Evolutionary conservation across 108 stramenopile species (phyloP).

Genomic region (Nitzschia putrida): DNA sequence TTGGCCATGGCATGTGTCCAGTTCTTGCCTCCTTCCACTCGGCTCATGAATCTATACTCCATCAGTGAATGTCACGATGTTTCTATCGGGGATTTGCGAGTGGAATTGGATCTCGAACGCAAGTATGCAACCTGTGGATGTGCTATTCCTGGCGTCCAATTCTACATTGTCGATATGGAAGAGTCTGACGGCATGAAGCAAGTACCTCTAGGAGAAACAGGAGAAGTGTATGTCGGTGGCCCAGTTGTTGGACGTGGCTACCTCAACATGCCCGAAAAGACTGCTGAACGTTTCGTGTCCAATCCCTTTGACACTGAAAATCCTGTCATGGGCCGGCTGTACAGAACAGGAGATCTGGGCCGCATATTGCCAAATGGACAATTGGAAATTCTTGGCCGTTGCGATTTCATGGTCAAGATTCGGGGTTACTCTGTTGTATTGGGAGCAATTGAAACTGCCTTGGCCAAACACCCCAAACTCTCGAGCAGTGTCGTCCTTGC

Average conservation of each 20-base stretch:
- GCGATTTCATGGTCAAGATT: constrained; percentile 86
- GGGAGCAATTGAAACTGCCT: constrained; percentile 68
- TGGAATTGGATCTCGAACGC: constrained; percentile 34
- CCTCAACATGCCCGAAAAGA: constrained; percentile 72
- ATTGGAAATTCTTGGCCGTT: constrained; percentile 76
- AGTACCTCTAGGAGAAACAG: constrained; percentile 44
- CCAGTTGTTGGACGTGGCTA: constrained; percentile 77
- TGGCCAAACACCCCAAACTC: constrained; percentile 49
- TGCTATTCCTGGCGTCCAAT: constrained; percentile 35
- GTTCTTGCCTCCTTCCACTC: constrained; percentile 41
- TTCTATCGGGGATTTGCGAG: constrained; percentile 47
- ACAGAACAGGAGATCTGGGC: constrained; percentile 74
- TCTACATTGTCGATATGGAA: constrained; percentile 54
- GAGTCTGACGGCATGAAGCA: constrained; percentile 32
- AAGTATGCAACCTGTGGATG: constrained; percentile 52
- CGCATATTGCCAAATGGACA: constrained; percentile 63
- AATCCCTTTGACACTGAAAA: constrained; percentile 37
- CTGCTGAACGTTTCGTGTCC: constrained; percentile 61
- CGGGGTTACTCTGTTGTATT: constrained; percentile 82
- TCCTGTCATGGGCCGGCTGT: constrained; percentile 36
- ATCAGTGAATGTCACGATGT: constrained; percentile 81
- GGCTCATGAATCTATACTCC: constrained; percentile 69
- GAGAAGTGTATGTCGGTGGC: constrained; percentile 68
- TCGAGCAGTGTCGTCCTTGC: constrained; percentile 69
- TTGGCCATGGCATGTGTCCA: constrained; percentile 40